Evolutionary conservation across 208 protist genomes (phyloP).

Genomic region (Leishmania amazonensis): DNA sequence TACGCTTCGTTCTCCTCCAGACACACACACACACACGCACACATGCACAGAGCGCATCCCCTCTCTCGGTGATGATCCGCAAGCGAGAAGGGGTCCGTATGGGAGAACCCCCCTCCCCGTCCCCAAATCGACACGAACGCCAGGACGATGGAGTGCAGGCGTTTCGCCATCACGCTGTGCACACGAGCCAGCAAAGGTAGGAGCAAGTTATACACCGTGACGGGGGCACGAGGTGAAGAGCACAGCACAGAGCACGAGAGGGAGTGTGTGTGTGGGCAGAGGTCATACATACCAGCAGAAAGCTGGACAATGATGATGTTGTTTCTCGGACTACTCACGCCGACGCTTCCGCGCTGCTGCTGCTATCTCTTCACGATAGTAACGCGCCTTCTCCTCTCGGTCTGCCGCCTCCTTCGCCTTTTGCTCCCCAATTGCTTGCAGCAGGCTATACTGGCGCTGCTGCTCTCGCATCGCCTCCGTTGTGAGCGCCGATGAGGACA

Average conservation of each 20-base stretch:
- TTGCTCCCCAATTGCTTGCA: constrained; percentile 34
- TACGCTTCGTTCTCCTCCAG: neutral
- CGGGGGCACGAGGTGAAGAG: no score
- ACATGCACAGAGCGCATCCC: neutral
- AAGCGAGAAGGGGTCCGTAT: neutral
- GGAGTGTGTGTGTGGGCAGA: neutral
- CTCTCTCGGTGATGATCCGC: neutral
- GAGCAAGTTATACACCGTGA: no score
- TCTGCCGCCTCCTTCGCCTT: constrained; percentile 33
- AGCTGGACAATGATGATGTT: neutral
- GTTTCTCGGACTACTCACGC: neutral
- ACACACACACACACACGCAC: neutral
- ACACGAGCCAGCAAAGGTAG: no score
- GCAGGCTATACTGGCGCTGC: constrained; percentile 40
- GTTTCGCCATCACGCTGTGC: neutral
- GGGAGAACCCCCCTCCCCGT: neutral
- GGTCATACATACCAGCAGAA: neutral
- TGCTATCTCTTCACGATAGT: constrained; percentile 22
- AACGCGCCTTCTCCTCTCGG: constrained; percentile 27
- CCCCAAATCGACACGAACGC: neutral
- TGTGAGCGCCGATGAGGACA: constrained; percentile 20
- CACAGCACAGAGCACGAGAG: neutral
- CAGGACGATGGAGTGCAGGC: neutral
- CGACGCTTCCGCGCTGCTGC: constrained; percentile 10
- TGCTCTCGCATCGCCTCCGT: constrained; percentile 26